Conservation (phyloP, 441 rosid species). For the Dalechampia spathulata region DNA sequence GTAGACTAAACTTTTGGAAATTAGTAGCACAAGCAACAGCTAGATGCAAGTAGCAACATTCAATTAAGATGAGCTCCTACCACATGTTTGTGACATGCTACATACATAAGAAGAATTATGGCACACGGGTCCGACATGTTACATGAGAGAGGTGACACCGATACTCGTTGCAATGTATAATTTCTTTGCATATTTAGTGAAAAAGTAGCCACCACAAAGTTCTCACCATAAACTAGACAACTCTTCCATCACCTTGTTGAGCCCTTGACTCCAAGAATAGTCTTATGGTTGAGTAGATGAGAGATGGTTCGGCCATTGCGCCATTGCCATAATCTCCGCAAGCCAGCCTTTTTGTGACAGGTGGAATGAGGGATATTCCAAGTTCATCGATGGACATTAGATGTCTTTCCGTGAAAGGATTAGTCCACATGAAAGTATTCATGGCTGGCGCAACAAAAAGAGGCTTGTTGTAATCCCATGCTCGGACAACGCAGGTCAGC, state of each 20-base stretch:
- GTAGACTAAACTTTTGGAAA: no score
- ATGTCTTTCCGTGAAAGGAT: conserved; percentile 83
- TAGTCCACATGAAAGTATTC: conserved; percentile 91
- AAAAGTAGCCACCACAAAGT: not conserved
- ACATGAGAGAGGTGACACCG: not conserved
- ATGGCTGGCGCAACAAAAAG: conserved; percentile 80
- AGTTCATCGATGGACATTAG: conserved; percentile 74
- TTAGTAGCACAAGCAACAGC: no score
- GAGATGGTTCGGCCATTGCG: conserved; percentile 90
- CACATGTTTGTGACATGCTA: not conserved
- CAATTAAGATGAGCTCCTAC: not conserved
- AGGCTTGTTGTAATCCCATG: conserved; percentile 87
- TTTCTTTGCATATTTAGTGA: no score
- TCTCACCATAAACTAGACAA: conserved; percentile 6
- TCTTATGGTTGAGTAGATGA: conserved; percentile 70
- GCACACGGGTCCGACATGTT: not conserved
- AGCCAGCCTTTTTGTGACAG: conserved; percentile 70
- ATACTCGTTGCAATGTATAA: not conserved
- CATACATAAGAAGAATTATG: not conserved
- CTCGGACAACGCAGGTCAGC: conserved; percentile 76
- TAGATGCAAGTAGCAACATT: not conserved
- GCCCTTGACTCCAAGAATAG: conserved; percentile 57
- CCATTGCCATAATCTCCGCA: conserved; percentile 92
- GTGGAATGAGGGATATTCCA: conserved; percentile 82
- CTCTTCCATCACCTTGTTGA: conserved; percentile 23